phyloP scores from a whole-genome alignment of 139 green algal genomes.

The Chlamydomonas sp. region DNA sequence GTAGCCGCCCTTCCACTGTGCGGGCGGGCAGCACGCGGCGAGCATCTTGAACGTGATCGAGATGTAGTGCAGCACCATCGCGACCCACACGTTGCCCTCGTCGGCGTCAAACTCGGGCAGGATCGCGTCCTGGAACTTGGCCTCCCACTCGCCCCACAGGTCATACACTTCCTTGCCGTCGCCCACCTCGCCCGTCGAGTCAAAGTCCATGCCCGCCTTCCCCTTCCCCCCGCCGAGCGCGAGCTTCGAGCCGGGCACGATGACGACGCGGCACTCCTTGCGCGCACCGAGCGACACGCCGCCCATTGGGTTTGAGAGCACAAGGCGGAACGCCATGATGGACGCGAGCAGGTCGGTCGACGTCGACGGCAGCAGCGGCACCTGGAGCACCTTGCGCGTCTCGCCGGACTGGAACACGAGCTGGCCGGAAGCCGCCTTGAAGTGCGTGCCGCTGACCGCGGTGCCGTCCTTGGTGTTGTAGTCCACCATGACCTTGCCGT shows the following conservation, averaged over 20 bases:
- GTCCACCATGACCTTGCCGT: conserved; percentile 11
- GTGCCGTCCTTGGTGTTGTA: conserved; percentile 17
- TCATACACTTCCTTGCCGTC: conserved; percentile 4
- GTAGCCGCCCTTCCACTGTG: conserved; percentile 23
- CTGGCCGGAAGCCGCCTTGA: background rate
- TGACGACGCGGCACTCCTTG: conserved; percentile 18
- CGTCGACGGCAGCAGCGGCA: background rate
- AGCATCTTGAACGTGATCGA: conserved; percentile 32
- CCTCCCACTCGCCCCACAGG: conserved; percentile 16
- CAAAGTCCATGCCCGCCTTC: background rate
- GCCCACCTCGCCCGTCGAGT: background rate
- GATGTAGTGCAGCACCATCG: conserved; percentile 28
- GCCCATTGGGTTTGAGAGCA: conserved; percentile 14
- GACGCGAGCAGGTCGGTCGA: background rate
- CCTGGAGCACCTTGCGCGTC: conserved; percentile 7
- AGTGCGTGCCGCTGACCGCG: conserved; percentile 11
- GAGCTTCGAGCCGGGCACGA: background rate
- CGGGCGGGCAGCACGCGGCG: conserved; percentile 4
- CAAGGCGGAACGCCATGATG: conserved; percentile 15
- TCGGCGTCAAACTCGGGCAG: conserved; percentile 9
- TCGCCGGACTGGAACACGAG: conserved; percentile 20
- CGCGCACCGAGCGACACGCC: conserved; percentile 23
- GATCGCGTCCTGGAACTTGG: conserved; percentile 25
- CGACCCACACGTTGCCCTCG: conserved; percentile 5
- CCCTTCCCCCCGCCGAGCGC: background rate